Base-by-base conservation (phyloP, 148 eudicot species). In the Beta vulgaris region DNA sequence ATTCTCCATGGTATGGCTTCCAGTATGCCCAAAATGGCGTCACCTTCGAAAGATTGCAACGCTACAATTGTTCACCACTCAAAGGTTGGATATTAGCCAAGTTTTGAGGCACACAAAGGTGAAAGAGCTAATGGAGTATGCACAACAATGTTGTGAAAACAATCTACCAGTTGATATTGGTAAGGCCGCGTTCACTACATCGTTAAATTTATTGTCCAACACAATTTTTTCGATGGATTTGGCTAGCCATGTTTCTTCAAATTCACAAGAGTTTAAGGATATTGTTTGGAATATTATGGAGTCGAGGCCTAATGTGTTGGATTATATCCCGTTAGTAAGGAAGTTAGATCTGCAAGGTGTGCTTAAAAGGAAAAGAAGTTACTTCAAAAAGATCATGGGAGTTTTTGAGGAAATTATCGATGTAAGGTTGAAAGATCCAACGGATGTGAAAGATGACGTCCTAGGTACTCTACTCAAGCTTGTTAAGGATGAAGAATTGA, bases 211-310 rank as follows among this genome's bases (percentile, higher is more conserved):
- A 66, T 40, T 80, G 48, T 79, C 86, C 0, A 83, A 69, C 65
- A 80, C 69, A 2, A 62, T 73, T 8, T 80, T 83, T 51, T 83
- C 83, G 0, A 51, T 61, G n/a, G 86, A 83, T 53, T n/a, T 83
- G 46, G 67, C 72, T 26, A 77, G 42, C 25, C 40, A 77, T 46
- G 70, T 34, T 11, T 73, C 73, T 0, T 59, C 26, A 1, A 16
- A 37, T 3, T 55, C 76, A 2, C 57, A 62, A 16, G 86, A 77
- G 69, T 83, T 76, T 46, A 72, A 68, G 70, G 69, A 77, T 29
- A 32, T 77, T 31, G 71, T 68, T 53, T 63, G 62, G 48, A 2
- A 23, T 9, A 2, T 80, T 8, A 8, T 76, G 59, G 76, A 73
- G 35, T 63, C 39, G 1, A 53, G 2, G 64, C 79, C 76, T 21